phyloP scores from a whole-genome alignment of 2,329 filamentous ascomycete species.

The Pezicula radicicola region DNA sequence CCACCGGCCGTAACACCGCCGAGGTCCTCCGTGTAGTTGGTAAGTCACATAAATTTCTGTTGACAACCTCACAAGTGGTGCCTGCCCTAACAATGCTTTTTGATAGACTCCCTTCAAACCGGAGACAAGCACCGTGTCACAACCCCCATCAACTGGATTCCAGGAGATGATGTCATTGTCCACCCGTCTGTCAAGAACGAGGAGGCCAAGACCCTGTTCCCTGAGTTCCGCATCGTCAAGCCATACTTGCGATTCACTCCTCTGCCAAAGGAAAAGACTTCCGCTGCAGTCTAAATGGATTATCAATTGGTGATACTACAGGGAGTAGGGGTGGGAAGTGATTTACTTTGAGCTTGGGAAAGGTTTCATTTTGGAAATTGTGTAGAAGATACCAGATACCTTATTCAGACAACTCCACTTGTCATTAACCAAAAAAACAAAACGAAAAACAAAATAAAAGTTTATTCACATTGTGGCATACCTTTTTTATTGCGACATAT shows the following conservation, averaged over 20 bases:
- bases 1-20: constrained; percentile 78
- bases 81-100: no score
- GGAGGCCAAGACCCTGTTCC: constrained; percentile 86
- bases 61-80: background rate
- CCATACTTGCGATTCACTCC: constrained; percentile 73
- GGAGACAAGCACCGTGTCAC: constrained; percentile 87
- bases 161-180: constrained; percentile 89
- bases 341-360: no score
- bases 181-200: constrained; percentile 79
- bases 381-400: no score
- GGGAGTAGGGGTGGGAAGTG: no score
- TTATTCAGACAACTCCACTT: no score
- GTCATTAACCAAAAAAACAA: no score
- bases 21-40: constrained; percentile 72
- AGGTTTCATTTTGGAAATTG: no score
- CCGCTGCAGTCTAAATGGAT: constrained; percentile 20
- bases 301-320: no score
- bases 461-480: no score
- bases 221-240: constrained; percentile 67
- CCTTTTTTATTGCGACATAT: no score
- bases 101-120: constrained; percentile 67
- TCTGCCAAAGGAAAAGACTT: constrained; percentile 50
- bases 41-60: background rate
- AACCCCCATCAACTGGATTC: constrained; percentile 87
- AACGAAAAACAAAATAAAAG: no score